Base-by-base conservation (phyloP, 2,329 filamentous ascomycete species). In the Neonectria punicea region DNA sequence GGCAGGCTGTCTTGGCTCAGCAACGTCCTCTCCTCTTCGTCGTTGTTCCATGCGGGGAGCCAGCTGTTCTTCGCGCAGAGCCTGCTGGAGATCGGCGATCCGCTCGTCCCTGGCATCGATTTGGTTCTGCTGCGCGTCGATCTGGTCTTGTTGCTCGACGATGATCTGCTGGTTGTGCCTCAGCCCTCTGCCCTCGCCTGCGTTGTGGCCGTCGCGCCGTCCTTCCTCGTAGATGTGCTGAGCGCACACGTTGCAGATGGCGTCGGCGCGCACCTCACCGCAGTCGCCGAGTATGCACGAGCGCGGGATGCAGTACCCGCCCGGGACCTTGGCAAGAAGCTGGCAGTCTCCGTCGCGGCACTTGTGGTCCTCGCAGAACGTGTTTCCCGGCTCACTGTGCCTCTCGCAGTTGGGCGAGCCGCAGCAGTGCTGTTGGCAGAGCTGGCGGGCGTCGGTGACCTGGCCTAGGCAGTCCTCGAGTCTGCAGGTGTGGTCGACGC, bases 401-500 rank as follows among this genome's bases (percentile, higher is more conserved):
- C 1, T 13, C 8, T 14, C 22, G 34, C 67, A 69, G 5, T 5
- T 8, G 16, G n/a, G n/a, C 1, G 2, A n/a, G 13, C 9, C 18
- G 43, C 67, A 69, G 20, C n/a, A 11, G 41, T 68, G 67, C 10
- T 36, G 41, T 5, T 32, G 32, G 28, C 60, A 68, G 22, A 64
- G 47, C 2, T 9, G 44, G n/a, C 30, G 32, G n/a, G 32, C 5
- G 10, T 55, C 50, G 8, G 11, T 25, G 16, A 14, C 36, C 25
- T 57, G 53, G 2, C 44, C 54, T 11, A 47, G 36, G 36, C 60
- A 66, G 5, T 36, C 25, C 8, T 20, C 13, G 14, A 49, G n/a
- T 14, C 53, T 30, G n/a, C 70, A 72, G 4, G 67, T 50, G 28
- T 72, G 70, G 1, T 5, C 4, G 3, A 1, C 10, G 9, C 71